Base-by-base conservation (phyloP, 2,329 filamentous ascomycete genomes). In the Xenoacremonium recifei region DNA sequence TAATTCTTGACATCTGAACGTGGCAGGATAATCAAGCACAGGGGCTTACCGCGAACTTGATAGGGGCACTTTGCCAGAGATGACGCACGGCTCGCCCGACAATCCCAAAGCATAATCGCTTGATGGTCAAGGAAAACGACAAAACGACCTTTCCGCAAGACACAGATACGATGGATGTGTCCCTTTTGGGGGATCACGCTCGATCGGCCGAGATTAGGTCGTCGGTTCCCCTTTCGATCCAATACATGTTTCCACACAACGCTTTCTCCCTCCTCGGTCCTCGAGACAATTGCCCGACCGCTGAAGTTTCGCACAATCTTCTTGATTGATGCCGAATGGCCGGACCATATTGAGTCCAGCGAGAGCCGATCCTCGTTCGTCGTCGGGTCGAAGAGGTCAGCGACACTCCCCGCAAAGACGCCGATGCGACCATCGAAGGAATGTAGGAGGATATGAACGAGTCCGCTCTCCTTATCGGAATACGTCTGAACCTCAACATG, bases 301-400 rank as follows among this genome's bases (percentile, higher is more conserved):
- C 84, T 87, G 32, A 86, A 87, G 57, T 91, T 95, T 47, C 90
- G 84, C 34, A 95, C 85, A 45, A 96, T 87, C 60, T 95, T 95
- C 57, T 86, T 85, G 48, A 96, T 82, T 0, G 88, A 75, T 13
- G 78, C 78, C 13, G 85, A 87, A 68, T 96, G 91, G 1, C 92
- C 91, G 2, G 89, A 89, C 88, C 90, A 95, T 2, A 83, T 76
- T 3, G 81, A 77, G 48, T 78, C 80, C 12, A 80, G 73, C 16
- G 70, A 66, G 13, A 95, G 67, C 2, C 87, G 81, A 31, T 69
- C 70, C 32, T 76, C 72, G 32, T 79, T 77, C 1, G 79, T 75
- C 3, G 76, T 73, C 3, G 87, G 84, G 56, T 95, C 89, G 50
- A 99, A 85, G 12, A 97, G 71, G 39, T 86, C 78, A 44, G 91